These are phyloP conservation scores for Microcyclosporella mali DNA, from an alignment of 2,329 filamentous ascomycete genomes.

Conservation along the genomic window DNA sequence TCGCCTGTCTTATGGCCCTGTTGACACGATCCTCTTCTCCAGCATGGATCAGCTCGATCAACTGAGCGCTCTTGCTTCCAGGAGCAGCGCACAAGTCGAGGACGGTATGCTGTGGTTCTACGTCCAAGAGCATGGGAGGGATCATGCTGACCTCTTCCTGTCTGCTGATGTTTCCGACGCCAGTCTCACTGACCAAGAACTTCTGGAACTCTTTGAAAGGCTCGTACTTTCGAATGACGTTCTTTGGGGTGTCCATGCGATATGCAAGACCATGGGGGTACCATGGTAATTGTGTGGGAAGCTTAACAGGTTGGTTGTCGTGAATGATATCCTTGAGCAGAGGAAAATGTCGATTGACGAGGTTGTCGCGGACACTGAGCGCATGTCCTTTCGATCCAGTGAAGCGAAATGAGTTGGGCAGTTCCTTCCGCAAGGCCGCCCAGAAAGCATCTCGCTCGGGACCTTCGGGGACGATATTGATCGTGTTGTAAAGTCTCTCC, in stretches of 20 bases:
- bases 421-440: slow-evolving; percentile 71
- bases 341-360: slow-evolving; percentile 84
- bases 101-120: slow-evolving; percentile 85
- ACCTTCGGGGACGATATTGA: slow-evolving; percentile 64
- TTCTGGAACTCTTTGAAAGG: slow-evolving; percentile 96
- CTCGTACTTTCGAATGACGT: slow-evolving; percentile 85
- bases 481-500: slow-evolving; percentile 76
- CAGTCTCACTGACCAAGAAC: slow-evolving; percentile 94
- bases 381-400: slow-evolving; percentile 94
- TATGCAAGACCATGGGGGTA: slow-evolving; percentile 94
- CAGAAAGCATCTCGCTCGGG: slow-evolving; percentile 78
- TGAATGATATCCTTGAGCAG: slow-evolving; percentile 78
- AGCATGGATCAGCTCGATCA: slow-evolving; percentile 87
- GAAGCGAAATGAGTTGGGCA: slow-evolving; percentile 97
- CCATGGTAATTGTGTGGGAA: slow-evolving; percentile 78
- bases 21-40: slow-evolving; percentile 84
- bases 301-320: slow-evolving; percentile 74
- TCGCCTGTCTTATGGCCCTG: slow-evolving; percentile 60
- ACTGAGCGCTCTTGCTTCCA: slow-evolving; percentile 91
- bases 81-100: slow-evolving; percentile 95
- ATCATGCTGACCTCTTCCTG: slow-evolving; percentile 99
- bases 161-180: slow-evolving; percentile 92
- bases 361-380: slow-evolving; percentile 80
- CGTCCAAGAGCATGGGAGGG: slow-evolving; percentile 84
- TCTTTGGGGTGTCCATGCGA: slow-evolving; percentile 97